These are phyloP conservation scores for Nigrospora sphaerica DNA, from an alignment of 2,329 filamentous ascomycete genomes.

Conservation along the genomic window DNA sequence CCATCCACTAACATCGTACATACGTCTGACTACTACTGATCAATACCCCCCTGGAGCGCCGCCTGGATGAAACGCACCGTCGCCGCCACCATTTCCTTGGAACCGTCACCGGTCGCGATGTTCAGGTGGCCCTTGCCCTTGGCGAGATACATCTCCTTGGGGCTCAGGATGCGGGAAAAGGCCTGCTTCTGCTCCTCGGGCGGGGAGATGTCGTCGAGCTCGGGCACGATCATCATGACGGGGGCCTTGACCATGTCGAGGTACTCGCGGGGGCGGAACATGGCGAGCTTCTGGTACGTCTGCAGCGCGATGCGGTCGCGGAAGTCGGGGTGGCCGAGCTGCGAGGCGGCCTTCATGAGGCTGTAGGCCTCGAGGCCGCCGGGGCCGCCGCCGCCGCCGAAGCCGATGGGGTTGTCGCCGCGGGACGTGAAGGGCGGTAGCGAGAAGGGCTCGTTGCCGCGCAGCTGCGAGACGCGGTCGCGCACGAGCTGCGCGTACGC, in stretches of 20 bases:
- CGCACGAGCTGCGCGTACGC: slow-evolving; percentile 6
- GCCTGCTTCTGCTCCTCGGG: slow-evolving; percentile 7
- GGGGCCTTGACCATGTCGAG: slow-evolving; percentile 14
- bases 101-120: too few species aligned
- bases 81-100: too few species aligned
- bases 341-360: slow-evolving; percentile 9
- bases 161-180: too few species aligned
- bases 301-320: slow-evolving; percentile 16
- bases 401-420: slow-evolving; percentile 6
- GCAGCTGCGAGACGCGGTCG: neutral
- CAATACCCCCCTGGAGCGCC: too few species aligned
- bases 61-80: too few species aligned
- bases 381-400: slow-evolving; percentile 8
- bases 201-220: slow-evolving; percentile 17
- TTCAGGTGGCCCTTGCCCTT: too few species aligned
- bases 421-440: slow-evolving; percentile 3
- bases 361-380: slow-evolving; percentile 12
- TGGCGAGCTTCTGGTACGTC: slow-evolving; percentile 16
- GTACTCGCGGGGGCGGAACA: slow-evolving; percentile 10
- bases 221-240: slow-evolving; percentile 17
- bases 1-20: too few species aligned
- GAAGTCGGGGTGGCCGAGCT: slow-evolving; percentile 12
- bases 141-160: too few species aligned
- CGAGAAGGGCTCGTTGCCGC: neutral
- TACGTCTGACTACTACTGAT: too few species aligned